A percentile compares a stretch with the other conserved stretches of the same genome.
phyloP scores from a whole-genome alignment of 2,329 filamentous ascomycete genomes.

The Fonsecaea pugnacius region DNA sequence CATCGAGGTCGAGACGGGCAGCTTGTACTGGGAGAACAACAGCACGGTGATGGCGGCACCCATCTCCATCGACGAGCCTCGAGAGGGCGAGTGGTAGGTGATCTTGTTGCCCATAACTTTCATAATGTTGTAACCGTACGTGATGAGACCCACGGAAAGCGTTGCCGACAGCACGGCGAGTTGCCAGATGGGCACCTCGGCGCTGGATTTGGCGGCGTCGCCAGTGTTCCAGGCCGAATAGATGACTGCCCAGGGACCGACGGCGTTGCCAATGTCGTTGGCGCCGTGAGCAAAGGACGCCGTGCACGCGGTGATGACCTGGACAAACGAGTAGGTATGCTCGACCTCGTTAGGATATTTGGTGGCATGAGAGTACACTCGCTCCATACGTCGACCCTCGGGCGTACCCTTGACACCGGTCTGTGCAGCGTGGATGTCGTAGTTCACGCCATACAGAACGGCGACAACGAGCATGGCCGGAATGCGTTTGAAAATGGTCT shows the following conservation, averaged over 20 bases:
- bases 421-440: constrained; percentile 80
- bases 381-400: constrained; percentile 72
- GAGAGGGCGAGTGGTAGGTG: constrained; percentile 67
- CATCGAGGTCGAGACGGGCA: constrained; percentile 77
- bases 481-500: constrained; percentile 65
- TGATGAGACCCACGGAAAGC: constrained; percentile 70
- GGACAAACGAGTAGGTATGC: constrained; percentile 61
- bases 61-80: constrained; percentile 75
- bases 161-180: constrained; percentile 68
- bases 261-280: constrained; percentile 76
- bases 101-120: constrained; percentile 84
- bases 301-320: constrained; percentile 58
- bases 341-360: constrained; percentile 74
- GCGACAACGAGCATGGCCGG: constrained; percentile 69
- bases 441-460: constrained; percentile 74
- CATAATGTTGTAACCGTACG: constrained; percentile 85
- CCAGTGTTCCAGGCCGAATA: constrained; percentile 71
- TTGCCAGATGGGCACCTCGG: constrained; percentile 74
- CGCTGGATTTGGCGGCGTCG: constrained; percentile 63
- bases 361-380: constrained; percentile 66
- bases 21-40: constrained; percentile 73
- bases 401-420: constrained; percentile 71
- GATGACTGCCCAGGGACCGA: constrained; percentile 71
- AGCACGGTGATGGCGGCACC: constrained; percentile 77
- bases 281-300: constrained; percentile 67